Conservation (phyloP, 306 rosid species). For the Clitoria ternatea region DNA sequence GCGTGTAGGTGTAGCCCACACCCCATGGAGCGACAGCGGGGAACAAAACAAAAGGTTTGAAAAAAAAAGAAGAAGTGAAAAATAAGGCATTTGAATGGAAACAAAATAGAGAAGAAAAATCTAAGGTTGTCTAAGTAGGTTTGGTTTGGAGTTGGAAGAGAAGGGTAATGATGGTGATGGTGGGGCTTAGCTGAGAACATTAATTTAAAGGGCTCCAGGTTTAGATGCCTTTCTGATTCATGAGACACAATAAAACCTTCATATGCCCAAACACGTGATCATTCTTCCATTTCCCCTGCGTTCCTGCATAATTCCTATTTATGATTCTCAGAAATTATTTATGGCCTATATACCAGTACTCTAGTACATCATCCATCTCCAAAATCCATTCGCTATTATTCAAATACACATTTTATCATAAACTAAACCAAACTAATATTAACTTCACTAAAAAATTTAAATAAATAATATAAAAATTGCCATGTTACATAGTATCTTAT, state of each 20-base stretch:
- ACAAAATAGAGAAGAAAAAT: background rate
- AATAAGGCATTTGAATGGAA: background rate
- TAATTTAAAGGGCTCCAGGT: conserved; percentile 34
- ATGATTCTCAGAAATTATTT: background rate
- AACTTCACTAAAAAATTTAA: too few relatives aligned
- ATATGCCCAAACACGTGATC: conserved; percentile 32
- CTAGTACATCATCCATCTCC: background rate
- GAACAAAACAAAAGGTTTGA: conserved; percentile 20
- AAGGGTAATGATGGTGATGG: conserved; percentile 34
- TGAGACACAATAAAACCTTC: conserved; percentile 14
- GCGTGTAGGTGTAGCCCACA: conserved; percentile 40
- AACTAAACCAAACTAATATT: too few relatives aligned
- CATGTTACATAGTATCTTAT: too few relatives aligned
- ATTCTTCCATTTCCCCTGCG: background rate
- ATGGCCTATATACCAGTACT: background rate
- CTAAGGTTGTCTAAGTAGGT: background rate
- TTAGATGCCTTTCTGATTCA: conserved; percentile 22
- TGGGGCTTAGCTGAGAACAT: conserved; percentile 35
- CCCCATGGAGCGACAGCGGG: conserved; percentile 29
- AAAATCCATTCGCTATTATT: too few relatives aligned
- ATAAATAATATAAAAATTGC: too few relatives aligned
- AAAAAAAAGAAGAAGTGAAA: background rate
- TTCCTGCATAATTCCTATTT: conserved; percentile 12
- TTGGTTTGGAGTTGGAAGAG: conserved; percentile 28
- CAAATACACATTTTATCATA: too few relatives aligned